Evolutionary conservation across 2,329 filamentous ascomycete species (phyloP), one percentile per base, ranked within the genome.

Genomic region (Pseudogymnoascus verrucosus): DNA sequence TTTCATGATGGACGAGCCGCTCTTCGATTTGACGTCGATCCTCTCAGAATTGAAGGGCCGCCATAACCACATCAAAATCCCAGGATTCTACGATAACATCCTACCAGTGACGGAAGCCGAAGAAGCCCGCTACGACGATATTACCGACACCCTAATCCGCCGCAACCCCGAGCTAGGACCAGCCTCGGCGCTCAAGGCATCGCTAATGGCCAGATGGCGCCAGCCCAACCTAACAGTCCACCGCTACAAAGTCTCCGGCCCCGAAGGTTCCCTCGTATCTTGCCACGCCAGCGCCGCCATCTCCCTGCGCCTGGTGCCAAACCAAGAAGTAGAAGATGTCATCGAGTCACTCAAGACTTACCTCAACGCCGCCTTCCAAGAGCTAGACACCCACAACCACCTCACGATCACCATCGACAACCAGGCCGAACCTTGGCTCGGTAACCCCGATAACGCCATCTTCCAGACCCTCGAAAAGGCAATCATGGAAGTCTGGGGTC

Each of bases 191-290:
- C 84, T 98, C 57, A 93, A 93, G 65, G 82, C 86, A 39, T 92
- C 89, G 1, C 82, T 99, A 5, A 96, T 96, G 89, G 90, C 93
- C 10, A 85, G 93, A 64, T 99, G 95, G 95, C 87, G 95, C 21
- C 93, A 98, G 72, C 92, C 95, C 0, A 96, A 96, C 60, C 79
- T 99, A 62, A 98, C 95, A 0, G 90, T 98, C 47, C 95, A 99
- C 76, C 85, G 91, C 6, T 92, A 98, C 75, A 91, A 96, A 71
- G 92, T 93, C 0, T 96, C 93, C 0, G 93, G 93, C 0, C 92
- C 91, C 0, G 95, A 96, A 69, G 91, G 92, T 1, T 95, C 92
- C 59, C 86, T 98, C 28, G 96, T 99, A 65, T 96, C 93, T 44
- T 88, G 90, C 66, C 87, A 92, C 69, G 95, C 93, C 7, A 93